A percentile compares a stretch with the other conserved stretches of the same genome.
These are phyloP conservation scores for Wilcoxina mikolae DNA, from an alignment of 495 filamentous ascomycete species.

Conservation along the genomic window DNA sequence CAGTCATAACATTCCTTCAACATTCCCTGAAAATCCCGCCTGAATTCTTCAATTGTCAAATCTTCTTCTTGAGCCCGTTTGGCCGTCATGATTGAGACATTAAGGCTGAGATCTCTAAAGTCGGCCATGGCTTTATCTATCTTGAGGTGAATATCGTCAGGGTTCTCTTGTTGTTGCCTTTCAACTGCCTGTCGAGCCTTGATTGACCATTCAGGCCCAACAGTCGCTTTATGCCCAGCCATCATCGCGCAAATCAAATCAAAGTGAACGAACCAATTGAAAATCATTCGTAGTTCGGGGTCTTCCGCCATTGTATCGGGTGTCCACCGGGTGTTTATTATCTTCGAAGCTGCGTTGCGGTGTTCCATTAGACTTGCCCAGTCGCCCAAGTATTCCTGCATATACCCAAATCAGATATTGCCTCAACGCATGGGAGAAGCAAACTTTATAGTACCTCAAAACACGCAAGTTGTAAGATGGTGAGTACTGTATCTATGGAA, in stretches of 20 bases:
- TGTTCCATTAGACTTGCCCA: constrained; percentile 86
- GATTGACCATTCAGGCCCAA: constrained; percentile 70
- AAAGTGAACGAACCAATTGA: constrained; percentile 79
- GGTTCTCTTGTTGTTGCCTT: constrained; percentile 43
- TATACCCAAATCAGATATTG: background rate
- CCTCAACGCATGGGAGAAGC: constrained; percentile 1
- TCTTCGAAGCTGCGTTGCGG: constrained; percentile 72
- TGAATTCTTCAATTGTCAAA: constrained; percentile 51
- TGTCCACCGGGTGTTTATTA: constrained; percentile 63
- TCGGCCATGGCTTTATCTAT: constrained; percentile 49
- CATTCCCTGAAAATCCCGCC: constrained; percentile 13
- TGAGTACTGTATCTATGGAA: constrained; percentile 61
- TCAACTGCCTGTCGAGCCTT: constrained; percentile 47
- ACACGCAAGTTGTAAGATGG: constrained; percentile 79
- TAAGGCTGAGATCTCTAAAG: constrained; percentile 59
- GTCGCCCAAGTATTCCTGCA: constrained; percentile 83
- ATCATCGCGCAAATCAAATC: constrained; percentile 73
- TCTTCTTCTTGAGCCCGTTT: constrained; percentile 47
- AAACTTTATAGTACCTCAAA: constrained; percentile 55
- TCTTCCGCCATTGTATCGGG: constrained; percentile 61
- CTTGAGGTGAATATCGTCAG: constrained; percentile 48
- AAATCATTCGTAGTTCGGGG: constrained; percentile 51
- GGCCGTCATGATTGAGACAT: constrained; percentile 68
- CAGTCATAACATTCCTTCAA: constrained; percentile 18
- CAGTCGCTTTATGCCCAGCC: constrained; percentile 57